Evolutionary conservation across 495 filamentous ascomycete genomes (phyloP).

Genomic region (Cladorrhinum samala): DNA sequence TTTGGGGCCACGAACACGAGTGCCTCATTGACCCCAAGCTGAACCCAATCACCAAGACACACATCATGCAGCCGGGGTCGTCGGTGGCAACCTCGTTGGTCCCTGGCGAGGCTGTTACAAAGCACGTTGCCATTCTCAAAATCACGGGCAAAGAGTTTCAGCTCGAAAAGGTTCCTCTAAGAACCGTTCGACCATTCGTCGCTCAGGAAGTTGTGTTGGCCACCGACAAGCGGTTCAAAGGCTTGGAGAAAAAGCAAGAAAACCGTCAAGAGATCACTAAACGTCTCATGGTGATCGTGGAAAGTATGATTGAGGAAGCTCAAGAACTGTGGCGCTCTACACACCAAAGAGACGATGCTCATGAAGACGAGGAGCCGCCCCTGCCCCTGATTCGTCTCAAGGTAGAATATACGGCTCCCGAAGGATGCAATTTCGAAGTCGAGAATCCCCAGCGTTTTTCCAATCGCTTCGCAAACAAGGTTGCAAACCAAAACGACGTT

Average conservation of each 20-base stretch:
- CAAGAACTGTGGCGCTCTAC: slow-evolving; percentile 73
- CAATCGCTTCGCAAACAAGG: slow-evolving; percentile 81
- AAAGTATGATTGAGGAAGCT: slow-evolving; percentile 81
- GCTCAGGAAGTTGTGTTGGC: slow-evolving; percentile 75
- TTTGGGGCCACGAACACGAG: slow-evolving; percentile 99
- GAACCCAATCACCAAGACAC: slow-evolving; percentile 82
- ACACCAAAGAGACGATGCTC: slow-evolving; percentile 47
- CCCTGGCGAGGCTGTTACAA: slow-evolving; percentile 83
- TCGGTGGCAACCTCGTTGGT: slow-evolving; percentile 91
- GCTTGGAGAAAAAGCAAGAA: slow-evolving; percentile 69
- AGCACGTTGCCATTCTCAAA: slow-evolving; percentile 81
- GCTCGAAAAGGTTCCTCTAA: slow-evolving; percentile 75
- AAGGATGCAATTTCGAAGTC: slow-evolving; percentile 78
- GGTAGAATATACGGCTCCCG: slow-evolving; percentile 84
- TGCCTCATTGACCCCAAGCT: slow-evolving; percentile 77
- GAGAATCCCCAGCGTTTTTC: slow-evolving; percentile 98
- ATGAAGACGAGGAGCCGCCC: slow-evolving; percentile 60
- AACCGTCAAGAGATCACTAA: slow-evolving; percentile 74
- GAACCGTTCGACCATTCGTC: slow-evolving; percentile 84
- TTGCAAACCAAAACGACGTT: slow-evolving; percentile 91
- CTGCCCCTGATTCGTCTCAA: slow-evolving; percentile 80
- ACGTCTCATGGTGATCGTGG: slow-evolving; percentile 68
- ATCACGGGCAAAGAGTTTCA: slow-evolving; percentile 78
- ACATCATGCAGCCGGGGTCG: slow-evolving; percentile 96
- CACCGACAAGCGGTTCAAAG: slow-evolving; percentile 69